phyloP scores from a whole-genome alignment of 306 rosid genomes.

The Prosopis cineraria region DNA sequence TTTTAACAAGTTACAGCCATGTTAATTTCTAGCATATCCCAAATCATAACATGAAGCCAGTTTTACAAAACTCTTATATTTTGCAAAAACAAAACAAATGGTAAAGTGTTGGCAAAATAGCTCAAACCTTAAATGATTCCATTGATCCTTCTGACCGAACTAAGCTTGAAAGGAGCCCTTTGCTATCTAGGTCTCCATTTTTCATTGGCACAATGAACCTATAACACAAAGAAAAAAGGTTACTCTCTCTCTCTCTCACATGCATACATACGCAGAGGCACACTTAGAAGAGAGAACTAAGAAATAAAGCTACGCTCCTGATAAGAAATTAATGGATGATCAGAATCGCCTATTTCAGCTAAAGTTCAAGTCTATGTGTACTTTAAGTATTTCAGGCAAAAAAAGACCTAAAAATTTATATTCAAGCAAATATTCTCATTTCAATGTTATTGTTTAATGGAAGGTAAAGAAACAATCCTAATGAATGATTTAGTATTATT shows the following conservation, averaged over 20 bases:
- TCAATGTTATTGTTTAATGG: neutral
- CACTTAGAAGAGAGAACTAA: neutral
- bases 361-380: constrained; percentile 23
- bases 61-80: neutral
- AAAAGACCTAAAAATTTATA: constrained; percentile 6
- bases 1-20: neutral
- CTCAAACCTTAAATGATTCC: constrained; percentile 80
- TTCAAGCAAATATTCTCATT: constrained; percentile 12
- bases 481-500: neutral
- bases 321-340: constrained; percentile 10
- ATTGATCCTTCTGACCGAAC: constrained; percentile 70
- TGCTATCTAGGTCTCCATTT: constrained; percentile 88
- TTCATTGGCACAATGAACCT: constrained; percentile 86
- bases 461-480: neutral
- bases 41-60: neutral
- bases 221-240: constrained; percentile 23
- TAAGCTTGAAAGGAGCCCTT: constrained; percentile 78
- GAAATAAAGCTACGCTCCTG: neutral
- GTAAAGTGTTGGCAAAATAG: constrained; percentile 14
- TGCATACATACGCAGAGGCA: neutral
- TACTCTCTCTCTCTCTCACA: neutral
- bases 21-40: constrained; percentile 4
- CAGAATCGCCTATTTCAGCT: constrained; percentile 10
- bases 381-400: neutral
- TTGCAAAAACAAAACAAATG: neutral